Percentiles rank a stretch among this genome's conserved stretches.
Conservation (phyloP, 176 grass and related monocot species). For the Miscanthus lutarioriparius region DNA sequence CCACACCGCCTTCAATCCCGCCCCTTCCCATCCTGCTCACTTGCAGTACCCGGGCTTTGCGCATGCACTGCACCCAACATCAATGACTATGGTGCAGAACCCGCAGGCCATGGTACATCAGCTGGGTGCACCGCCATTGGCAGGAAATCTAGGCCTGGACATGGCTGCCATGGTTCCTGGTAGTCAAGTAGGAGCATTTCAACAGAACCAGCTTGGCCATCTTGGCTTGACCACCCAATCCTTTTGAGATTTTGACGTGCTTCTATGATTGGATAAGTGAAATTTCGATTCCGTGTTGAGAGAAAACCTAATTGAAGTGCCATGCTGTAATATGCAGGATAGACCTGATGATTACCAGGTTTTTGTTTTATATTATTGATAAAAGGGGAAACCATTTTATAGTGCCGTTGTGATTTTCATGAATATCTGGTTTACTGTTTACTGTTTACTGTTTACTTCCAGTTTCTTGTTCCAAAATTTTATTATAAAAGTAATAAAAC, state of each 20-base stretch:
- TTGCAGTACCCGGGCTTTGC: slow-evolving; percentile 51
- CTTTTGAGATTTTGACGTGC: slow-evolving; percentile 42
- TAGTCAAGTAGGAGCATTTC: slow-evolving; percentile 63
- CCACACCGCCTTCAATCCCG: slow-evolving; percentile 51
- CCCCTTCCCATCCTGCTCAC: slow-evolving; percentile 48
- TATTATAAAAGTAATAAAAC: not conserved
- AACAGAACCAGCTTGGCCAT: slow-evolving; percentile 60
- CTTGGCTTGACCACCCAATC: slow-evolving; percentile 43
- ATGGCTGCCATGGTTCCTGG: slow-evolving; percentile 48
- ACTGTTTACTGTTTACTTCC: not conserved
- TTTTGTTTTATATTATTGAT: slow-evolving; percentile 9
- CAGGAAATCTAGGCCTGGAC: slow-evolving; percentile 56
- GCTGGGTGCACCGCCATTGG: slow-evolving; percentile 16
- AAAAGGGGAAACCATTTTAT: slow-evolving; percentile 13
- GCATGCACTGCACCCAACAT: slow-evolving; percentile 39
- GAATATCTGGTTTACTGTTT: not conserved
- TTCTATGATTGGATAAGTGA: slow-evolving; percentile 8
- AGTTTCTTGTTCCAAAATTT: not conserved
- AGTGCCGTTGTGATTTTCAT: slow-evolving; percentile 12
- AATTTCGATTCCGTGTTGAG: not conserved
- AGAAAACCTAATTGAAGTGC: not conserved
- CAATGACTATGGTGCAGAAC: slow-evolving; percentile 51
- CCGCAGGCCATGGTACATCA: slow-evolving; percentile 65
- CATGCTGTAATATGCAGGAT: slow-evolving; percentile 39
- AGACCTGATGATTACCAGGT: not conserved